Evolutionary conservation across 2,329 filamentous ascomycete genomes (phyloP).

Genomic region (Torrubiella hemipterigena): DNA sequence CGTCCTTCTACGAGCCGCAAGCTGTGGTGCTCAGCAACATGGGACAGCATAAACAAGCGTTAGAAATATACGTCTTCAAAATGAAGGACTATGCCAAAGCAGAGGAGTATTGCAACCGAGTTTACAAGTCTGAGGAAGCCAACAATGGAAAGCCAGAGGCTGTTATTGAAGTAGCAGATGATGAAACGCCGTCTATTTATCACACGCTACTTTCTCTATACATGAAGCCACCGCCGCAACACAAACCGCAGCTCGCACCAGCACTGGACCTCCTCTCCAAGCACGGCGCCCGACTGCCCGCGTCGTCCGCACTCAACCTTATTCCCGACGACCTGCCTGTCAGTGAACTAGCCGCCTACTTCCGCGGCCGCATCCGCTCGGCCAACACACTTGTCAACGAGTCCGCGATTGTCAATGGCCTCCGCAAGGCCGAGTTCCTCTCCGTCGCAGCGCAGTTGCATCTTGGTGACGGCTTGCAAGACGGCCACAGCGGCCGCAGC

Average conservation of each 20-base stretch:
- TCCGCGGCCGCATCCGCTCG: constrained; percentile 76
- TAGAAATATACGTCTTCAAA: constrained; percentile 97
- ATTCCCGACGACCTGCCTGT: constrained; percentile 75
- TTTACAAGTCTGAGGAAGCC: constrained; percentile 51
- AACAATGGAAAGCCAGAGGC: constrained; percentile 20
- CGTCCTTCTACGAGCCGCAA: constrained; percentile 77
- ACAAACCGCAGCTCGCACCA: constrained; percentile 61
- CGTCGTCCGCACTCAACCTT: constrained; percentile 71
- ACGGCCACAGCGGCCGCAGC: constrained; percentile 40
- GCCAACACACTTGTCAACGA: constrained; percentile 76
- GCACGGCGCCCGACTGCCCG: constrained; percentile 84
- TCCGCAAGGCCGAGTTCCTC: constrained; percentile 72
- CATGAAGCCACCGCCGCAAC: constrained; percentile 63
- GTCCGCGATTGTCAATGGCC: constrained; percentile 60
- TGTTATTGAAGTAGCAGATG: constrained; percentile 25
- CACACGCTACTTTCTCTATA: constrained; percentile 85
- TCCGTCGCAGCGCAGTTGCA: constrained; percentile 61
- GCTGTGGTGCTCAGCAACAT: constrained; percentile 90
- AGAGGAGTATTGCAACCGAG: constrained; percentile 92
- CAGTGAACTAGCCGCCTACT: constrained; percentile 74
- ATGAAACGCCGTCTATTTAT: constrained; percentile 68
- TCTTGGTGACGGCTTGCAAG: constrained; percentile 53
- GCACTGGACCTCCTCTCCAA: constrained; percentile 81
- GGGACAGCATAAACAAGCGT: constrained; percentile 85
- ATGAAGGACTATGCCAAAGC: constrained; percentile 78